Base-by-base conservation (phyloP, 2,329 filamentous ascomycete species). In the Aspergillus piperis region DNA sequence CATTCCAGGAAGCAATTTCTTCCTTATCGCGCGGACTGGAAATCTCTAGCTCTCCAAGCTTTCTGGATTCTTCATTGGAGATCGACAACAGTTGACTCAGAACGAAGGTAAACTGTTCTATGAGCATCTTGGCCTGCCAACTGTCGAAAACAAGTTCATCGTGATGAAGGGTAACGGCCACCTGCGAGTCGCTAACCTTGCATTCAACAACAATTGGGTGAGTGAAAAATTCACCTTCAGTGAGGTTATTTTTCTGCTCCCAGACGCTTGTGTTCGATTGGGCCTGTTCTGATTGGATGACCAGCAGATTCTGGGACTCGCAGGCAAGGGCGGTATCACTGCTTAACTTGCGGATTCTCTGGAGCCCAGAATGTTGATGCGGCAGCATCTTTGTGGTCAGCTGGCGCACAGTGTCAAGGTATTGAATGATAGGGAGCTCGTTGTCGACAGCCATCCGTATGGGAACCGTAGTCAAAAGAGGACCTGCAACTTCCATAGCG, bases 151-250 rank as follows among this genome's bases (percentile, higher is more conserved):
- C 81, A n/a, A 83, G 82, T 21, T 85, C 86, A 67, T 90, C 86
- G 66, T 88, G 88, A 66, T 86, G 87, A 0, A 86, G 86, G 77
- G 86, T 87, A 58, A 87, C 77, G 15, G 83, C 72, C 68, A 89
- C 84, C 1, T 80, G 77, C 2, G 81, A 77, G 38, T 85, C 82
- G 0, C 65, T 68, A 5, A 88, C 75, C 3, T 83, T 86, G 70
- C 86, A 89, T 44, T 88, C 86, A 19, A 89, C 75, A 78, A 89
- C 88, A 32, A 90, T 81, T 1, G 86, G 82, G 68, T 88, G 88
- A 1, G 80, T 81, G 56, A 82, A 82, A 68, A 83, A 83, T 60
- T 81, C 80, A 64, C 88, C 86, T 49, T 83, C 81, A 0, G 84
- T 85, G 1, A 84, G 82, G 62, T 87, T 84, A 23, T 70, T 66